Base-by-base conservation (phyloP, 345 rosid species). In the Linum usitatissimum region DNA sequence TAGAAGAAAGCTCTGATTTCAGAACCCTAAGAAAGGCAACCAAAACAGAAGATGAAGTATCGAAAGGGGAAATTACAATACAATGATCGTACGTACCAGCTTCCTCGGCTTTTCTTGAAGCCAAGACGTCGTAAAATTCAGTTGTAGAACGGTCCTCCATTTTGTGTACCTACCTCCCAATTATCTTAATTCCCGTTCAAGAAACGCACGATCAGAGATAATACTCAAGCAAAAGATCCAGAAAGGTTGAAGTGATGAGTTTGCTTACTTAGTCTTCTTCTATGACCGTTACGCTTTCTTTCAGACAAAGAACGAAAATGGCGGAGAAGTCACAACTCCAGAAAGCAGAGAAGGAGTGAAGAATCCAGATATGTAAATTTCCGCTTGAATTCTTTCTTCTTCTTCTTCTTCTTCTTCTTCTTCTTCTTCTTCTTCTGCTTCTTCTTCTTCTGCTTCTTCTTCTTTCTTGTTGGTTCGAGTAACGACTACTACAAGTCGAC, bases 51-150 rank as follows among this genome's bases (percentile, higher is more conserved):
- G 30, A 6, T 5, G 30, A 68, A 48, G 17, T 3, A 49, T 9
- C 51, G 18, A 59, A 31, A 36, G 68, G 12, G 12, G 7, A 20
- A 48, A 45, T 3, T 10, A 30, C 28, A 23, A 23, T 23, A 23
- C 28, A 23, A 23, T 23, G 14, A 42, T 18, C 12, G 45, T 0
- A 42, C 78, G 18, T 49, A 88, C 97, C 97, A 64, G 92, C 81
- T 80, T 90, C 96, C 80, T 93, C 94, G 15, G 96, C 96, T 70
- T 79, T 93, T 83, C 96, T 82, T 69, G 99, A 90, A 55, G 94
- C 91, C 78, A 87, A 61, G 65, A 84, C 66, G 61, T 84, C 89
- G 61, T 88, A 86, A 30, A 78, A 61, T 60, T 76, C 87, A 17
- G 75, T 77, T 75, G 89, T 63, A 61, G 76, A 60, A 57, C 65